Conservation (phyloP, 306 rosid species). For the Trichosanthes truncata region DNA sequence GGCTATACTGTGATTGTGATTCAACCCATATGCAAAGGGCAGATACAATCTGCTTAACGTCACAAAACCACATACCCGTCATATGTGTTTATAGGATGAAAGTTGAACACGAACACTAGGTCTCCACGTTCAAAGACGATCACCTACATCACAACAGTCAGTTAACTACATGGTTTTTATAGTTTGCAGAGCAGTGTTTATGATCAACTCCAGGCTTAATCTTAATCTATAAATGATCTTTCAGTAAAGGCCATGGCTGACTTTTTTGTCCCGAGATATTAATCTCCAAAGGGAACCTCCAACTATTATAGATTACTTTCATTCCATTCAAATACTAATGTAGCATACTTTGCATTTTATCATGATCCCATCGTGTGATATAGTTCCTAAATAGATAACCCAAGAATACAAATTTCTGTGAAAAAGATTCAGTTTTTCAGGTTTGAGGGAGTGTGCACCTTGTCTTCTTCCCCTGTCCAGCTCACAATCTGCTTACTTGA, state of each 20-base stretch:
- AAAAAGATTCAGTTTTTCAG: not conserved
- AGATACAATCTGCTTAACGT: not conserved
- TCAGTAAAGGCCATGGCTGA: not conserved
- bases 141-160: constrained; percentile 35
- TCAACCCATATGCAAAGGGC: not conserved
- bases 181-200: not conserved
- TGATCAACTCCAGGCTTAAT: not conserved
- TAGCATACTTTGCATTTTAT: not conserved
- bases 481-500: constrained; percentile 84
- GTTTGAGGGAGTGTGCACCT: constrained; percentile 34
- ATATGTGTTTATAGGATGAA: constrained; percentile 73
- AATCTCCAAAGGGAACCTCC: not conserved
- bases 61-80: constrained; percentile 50
- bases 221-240: not conserved
- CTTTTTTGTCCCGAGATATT: not conserved
- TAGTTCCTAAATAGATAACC: not conserved
- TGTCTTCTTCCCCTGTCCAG: constrained; percentile 67
- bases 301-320: not conserved
- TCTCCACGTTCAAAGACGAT: constrained; percentile 92
- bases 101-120: constrained; percentile 82
- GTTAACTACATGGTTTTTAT: not conserved
- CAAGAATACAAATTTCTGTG: constrained; percentile 5
- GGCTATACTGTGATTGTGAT: not conserved
- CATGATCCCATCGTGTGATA: not conserved
- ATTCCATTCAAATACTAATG: not conserved